These are phyloP conservation scores for Flaveria ramosissima DNA, from an alignment of 129 eudicot genomes.

Conservation along the genomic window DNA sequence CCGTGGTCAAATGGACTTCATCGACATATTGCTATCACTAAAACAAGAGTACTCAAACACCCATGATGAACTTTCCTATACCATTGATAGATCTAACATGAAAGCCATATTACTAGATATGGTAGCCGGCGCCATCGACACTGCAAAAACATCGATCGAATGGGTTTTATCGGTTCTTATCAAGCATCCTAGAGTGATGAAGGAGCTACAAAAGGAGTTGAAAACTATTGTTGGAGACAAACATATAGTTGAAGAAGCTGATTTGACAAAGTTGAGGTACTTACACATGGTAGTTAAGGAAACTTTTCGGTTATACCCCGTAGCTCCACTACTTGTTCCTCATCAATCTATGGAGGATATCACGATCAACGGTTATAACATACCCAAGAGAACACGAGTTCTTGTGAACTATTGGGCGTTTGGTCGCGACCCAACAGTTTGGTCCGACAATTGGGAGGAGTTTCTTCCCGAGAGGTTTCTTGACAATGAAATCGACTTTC, in stretches of 20 bases:
- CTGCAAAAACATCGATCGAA: conserved; percentile 1
- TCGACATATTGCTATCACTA: conserved; percentile 9
- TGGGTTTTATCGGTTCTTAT: conserved; percentile 13
- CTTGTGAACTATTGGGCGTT: conserved; percentile 12
- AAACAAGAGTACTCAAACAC: conserved; percentile 5
- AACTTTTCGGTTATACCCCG: neutral
- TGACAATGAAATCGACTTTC: neutral
- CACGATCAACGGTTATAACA: neutral
- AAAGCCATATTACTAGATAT: conserved; percentile 14
- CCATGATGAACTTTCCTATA: conserved; percentile 8
- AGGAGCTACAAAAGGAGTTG: neutral
- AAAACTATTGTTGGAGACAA: neutral
- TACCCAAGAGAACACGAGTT: neutral
- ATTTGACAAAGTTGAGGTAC: conserved; percentile 6
- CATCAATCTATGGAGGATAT: conserved; percentile 1
- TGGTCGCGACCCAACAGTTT: conserved; percentile 8
- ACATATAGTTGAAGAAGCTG: conserved; percentile 8
- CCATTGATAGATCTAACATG: conserved; percentile 16
- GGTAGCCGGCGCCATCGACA: neutral
- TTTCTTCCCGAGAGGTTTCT: conserved; percentile 14
- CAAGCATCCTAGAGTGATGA: conserved; percentile 22
- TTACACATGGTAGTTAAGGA: conserved; percentile 11
- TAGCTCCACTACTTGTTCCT: neutral
- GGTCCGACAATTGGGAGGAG: conserved; percentile 12
- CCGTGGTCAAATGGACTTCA: neutral